Evolutionary conservation across 2,329 filamentous ascomycete species (phyloP).

Genomic region (Penicillium hordei): DNA sequence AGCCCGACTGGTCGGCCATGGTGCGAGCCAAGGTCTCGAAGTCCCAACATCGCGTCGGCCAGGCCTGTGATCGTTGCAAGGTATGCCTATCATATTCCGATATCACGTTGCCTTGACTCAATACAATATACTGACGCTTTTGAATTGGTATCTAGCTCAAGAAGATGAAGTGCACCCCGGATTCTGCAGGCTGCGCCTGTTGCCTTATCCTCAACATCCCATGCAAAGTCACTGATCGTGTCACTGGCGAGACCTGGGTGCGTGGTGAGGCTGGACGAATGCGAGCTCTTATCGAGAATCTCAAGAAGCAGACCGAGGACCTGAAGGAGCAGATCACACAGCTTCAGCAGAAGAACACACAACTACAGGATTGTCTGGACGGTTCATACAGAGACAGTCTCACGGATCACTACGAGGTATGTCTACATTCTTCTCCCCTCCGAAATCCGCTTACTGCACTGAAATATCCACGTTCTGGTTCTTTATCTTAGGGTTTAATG

Average conservation of each 20-base stretch:
- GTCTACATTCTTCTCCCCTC: not conserved
- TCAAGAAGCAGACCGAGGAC: constrained; percentile 5
- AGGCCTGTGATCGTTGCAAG: constrained; percentile 34
- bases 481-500: not conserved
- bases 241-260: constrained; percentile 19
- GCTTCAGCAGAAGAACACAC: constrained; percentile 4
- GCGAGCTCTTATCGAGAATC: constrained; percentile 9
- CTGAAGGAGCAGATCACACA: constrained; percentile 6
- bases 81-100: constrained; percentile 14
- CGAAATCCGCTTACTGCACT: too few species aligned
- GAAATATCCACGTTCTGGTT: not conserved
- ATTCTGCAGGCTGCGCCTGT: constrained; percentile 18
- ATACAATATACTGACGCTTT: not conserved
- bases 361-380: not conserved
- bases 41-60: constrained; percentile 17
- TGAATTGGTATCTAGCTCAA: constrained; percentile 12
- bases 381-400: not conserved
- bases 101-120: too few species aligned
- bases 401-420: not conserved
- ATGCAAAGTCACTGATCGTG: constrained; percentile 28
- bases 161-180: constrained; percentile 28
- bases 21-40: constrained; percentile 18
- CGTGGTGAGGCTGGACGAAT: constrained; percentile 25
- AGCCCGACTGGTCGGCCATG: constrained; percentile 25
- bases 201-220: constrained; percentile 12